Evolutionary conservation across 306 rosid species (phyloP).

Genomic region (Dalbergia cochinchinensis): DNA sequence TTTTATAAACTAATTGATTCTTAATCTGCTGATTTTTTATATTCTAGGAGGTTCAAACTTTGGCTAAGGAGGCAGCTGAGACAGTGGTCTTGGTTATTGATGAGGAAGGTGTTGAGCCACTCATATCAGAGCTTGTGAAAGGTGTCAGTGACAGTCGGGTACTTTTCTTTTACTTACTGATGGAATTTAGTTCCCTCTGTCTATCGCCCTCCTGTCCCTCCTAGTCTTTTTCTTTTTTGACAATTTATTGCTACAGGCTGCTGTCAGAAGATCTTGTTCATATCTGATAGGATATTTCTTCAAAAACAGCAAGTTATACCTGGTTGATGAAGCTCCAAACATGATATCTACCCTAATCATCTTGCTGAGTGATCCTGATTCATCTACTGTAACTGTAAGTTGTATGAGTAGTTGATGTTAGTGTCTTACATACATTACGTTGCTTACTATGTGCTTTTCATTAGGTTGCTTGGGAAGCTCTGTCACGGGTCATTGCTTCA

Average conservation of each 20-base stretch:
- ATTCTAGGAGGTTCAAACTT: slow-evolving; percentile 82
- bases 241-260: slow-evolving; percentile 67
- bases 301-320: slow-evolving; percentile 87
- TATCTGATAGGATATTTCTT: slow-evolving; percentile 93
- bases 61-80: slow-evolving; percentile 92
- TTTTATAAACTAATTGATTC: slow-evolving; percentile 1
- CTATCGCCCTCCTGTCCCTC: not conserved
- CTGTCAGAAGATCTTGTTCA: slow-evolving; percentile 78
- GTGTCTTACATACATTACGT: slow-evolving; percentile 27
- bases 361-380: slow-evolving; percentile 90
- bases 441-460: slow-evolving; percentile 33
- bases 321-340: slow-evolving; percentile 95
- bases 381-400: slow-evolving; percentile 79
- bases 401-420: slow-evolving; percentile 36
- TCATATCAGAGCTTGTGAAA: slow-evolving; percentile 82
- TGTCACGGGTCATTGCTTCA: slow-evolving; percentile 82
- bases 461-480: slow-evolving; percentile 94
- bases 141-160: slow-evolving; percentile 89
- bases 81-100: slow-evolving; percentile 87
- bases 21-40: slow-evolving; percentile 40
- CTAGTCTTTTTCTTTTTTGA: slow-evolving; percentile 14
- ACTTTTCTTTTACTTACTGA: slow-evolving; percentile 19
- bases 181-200: not conserved
- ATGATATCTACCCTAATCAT: slow-evolving; percentile 86
- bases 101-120: slow-evolving; percentile 90